phyloP scores from a whole-genome alignment of 2,329 filamentous ascomycete genomes.

The Trichoderma guizhouense region DNA sequence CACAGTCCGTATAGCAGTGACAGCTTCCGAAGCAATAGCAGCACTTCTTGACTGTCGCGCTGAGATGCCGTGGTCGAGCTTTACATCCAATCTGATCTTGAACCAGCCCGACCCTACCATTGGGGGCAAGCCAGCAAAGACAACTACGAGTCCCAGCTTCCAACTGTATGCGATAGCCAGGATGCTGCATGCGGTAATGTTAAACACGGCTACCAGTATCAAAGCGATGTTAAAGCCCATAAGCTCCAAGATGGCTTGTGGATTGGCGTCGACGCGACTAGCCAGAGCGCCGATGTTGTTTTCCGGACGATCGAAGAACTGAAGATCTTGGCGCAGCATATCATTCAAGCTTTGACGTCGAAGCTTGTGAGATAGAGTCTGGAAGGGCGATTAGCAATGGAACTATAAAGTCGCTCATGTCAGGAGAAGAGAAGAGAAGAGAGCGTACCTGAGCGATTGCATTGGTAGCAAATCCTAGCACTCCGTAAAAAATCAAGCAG shows the following conservation, averaged over 20 bases:
- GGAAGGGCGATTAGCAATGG: neutral
- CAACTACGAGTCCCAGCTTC: conserved; percentile 48
- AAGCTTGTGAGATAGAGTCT: conserved; percentile 30
- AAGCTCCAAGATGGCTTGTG: conserved; percentile 40
- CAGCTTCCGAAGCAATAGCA: conserved; percentile 43
- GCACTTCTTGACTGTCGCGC: conserved; percentile 37
- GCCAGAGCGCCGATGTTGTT: conserved; percentile 39
- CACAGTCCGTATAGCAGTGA: conserved; percentile 39
- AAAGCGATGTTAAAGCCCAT: conserved; percentile 43
- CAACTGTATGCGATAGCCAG: conserved; percentile 44
- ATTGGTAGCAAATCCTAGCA: conserved; percentile 37
- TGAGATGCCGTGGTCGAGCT: conserved; percentile 36
- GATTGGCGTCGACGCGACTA: conserved; percentile 36
- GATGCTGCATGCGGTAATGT: conserved; percentile 37
- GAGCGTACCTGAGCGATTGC: conserved; percentile 28
- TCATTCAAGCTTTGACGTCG: conserved; percentile 28
- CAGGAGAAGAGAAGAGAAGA: neutral
- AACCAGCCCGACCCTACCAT: conserved; percentile 37
- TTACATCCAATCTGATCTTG: conserved; percentile 40
- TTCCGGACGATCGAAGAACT: conserved; percentile 41
- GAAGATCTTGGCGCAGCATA: conserved; percentile 40
- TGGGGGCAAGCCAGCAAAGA: conserved; percentile 40
- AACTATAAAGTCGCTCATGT: neutral
- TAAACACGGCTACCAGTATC: conserved; percentile 38
- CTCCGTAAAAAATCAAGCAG: conserved; percentile 43